Conservation (phyloP, 164 flowering plant genomes). For the Kingdonia uniflora region DNA sequence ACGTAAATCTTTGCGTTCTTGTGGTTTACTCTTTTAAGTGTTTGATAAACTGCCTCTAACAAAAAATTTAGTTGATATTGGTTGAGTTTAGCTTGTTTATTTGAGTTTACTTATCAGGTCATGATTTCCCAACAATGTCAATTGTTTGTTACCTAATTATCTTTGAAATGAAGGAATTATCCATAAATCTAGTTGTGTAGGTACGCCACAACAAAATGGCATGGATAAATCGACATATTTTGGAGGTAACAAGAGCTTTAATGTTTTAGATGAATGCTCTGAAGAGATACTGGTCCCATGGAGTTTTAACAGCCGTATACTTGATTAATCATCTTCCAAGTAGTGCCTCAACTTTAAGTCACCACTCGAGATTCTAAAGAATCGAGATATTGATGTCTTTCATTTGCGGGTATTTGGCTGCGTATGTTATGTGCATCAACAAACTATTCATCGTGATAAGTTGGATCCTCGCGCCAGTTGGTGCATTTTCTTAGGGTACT, state of each 20-base stretch:
- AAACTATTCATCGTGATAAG: not conserved
- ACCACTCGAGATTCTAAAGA: not conserved
- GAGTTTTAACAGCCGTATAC: not conserved
- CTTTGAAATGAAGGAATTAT: not conserved
- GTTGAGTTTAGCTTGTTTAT: too few relatives aligned
- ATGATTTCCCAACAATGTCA: too few relatives aligned
- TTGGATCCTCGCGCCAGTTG: not conserved
- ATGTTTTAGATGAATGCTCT: not conserved
- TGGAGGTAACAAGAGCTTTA: not conserved
- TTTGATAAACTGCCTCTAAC: too few relatives aligned
- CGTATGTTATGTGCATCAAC: not conserved
- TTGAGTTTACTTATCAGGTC: too few relatives aligned
- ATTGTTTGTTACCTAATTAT: not conserved
- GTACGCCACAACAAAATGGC: too few relatives aligned
- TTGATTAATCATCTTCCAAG: not conserved
- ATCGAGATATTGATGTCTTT: not conserved
- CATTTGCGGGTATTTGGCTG: not conserved
- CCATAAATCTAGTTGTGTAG: not conserved
- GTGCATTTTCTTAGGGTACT: not conserved
- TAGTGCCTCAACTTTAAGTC: not conserved
- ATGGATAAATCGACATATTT: not conserved
- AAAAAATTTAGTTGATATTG: too few relatives aligned
- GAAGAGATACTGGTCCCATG: constrained; percentile 1
- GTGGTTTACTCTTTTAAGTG: too few relatives aligned
- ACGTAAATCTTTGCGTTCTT: too few relatives aligned